Conservation (phyloP, 306 rosid species). For the Dalbergia oliveri region DNA sequence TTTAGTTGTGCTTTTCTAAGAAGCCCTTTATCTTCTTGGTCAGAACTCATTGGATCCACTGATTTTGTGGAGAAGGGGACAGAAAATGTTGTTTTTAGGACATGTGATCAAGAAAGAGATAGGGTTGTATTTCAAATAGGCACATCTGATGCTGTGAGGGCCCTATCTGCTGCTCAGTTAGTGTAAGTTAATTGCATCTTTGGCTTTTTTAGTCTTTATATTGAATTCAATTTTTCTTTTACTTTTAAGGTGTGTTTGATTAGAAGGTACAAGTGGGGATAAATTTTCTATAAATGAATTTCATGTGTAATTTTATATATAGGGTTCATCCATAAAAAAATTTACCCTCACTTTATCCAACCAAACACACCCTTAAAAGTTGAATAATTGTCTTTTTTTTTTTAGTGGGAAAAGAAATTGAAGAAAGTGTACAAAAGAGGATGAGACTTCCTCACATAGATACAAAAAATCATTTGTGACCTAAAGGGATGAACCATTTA, state of each 20-base stretch:
- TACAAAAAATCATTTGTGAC: no score
- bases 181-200: constrained; percentile 66
- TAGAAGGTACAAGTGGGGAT: no score
- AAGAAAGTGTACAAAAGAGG: no score
- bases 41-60: constrained; percentile 67
- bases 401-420: no score
- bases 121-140: constrained; percentile 91
- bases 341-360: no score
- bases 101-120: constrained; percentile 75
- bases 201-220: background rate
- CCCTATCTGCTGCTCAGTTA: constrained; percentile 79
- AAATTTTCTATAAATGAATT: no score
- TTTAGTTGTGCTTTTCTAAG: constrained; percentile 31
- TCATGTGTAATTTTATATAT: no score
- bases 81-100: constrained; percentile 79
- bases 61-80: constrained; percentile 93
- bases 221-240: constrained; percentile 6
- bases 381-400: no score
- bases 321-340: no score
- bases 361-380: no score
- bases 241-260: background rate
- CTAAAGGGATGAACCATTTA: no score
- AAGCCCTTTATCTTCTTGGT: constrained; percentile 15
- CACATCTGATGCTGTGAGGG: constrained; percentile 86
- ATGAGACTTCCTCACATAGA: no score